phyloP scores from a whole-genome alignment of 2,329 filamentous ascomycete genomes.

The Penicillium sp. region DNA sequence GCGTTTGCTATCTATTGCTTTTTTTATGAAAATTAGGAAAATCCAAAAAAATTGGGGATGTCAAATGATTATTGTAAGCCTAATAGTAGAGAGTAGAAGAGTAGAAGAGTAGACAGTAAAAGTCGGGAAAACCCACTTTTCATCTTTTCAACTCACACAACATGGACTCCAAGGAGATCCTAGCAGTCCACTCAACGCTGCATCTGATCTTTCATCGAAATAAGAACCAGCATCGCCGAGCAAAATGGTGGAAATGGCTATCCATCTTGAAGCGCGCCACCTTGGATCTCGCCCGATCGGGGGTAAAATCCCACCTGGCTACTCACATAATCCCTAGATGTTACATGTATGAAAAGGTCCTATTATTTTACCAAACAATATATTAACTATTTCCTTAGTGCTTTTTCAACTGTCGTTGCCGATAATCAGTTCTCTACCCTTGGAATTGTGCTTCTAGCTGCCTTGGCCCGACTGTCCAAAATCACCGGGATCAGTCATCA shows the following conservation, averaged over 20 bases:
- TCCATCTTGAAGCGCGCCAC: slow-evolving; percentile 67
- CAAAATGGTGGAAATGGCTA: slow-evolving; percentile 78
- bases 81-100: too few relatives aligned
- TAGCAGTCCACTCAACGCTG: slow-evolving; percentile 48
- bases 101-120: too few relatives aligned
- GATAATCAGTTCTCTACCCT: slow-evolving; percentile 71
- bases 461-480: slow-evolving; percentile 59
- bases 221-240: slow-evolving; percentile 81
- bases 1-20: not conserved
- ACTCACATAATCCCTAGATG: slow-evolving; percentile 40
- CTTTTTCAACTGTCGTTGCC: slow-evolving; percentile 67
- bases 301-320: slow-evolving; percentile 28
- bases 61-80: too few relatives aligned
- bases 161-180: slow-evolving; percentile 33
- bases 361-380: not conserved
- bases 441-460: slow-evolving; percentile 65
- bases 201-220: slow-evolving; percentile 77
- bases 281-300: slow-evolving; percentile 51
- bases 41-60: not conserved
- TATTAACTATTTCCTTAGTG: slow-evolving; percentile 26
- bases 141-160: not conserved
- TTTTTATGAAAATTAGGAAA: not conserved
- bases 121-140: not conserved
- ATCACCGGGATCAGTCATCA: slow-evolving; percentile 38
- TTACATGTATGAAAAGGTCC: slow-evolving; percentile 37